Evolutionary conservation across 2,329 filamentous ascomycete species (phyloP).

Genomic region (Aspergillus spinulosporus): DNA sequence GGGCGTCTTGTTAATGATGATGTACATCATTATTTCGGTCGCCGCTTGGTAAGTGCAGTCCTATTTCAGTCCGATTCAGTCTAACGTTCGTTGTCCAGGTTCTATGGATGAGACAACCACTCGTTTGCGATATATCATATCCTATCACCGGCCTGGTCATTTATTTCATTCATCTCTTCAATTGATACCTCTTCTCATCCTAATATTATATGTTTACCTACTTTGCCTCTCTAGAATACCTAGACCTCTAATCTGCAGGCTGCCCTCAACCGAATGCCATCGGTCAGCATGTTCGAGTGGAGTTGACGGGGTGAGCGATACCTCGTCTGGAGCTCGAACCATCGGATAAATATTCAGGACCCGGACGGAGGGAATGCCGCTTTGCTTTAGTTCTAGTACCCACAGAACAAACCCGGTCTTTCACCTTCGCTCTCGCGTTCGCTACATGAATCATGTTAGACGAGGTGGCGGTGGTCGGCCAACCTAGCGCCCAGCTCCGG

Average conservation of each 20-base stretch:
- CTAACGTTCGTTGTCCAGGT: neutral
- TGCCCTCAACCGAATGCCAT: neutral
- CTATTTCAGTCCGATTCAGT: neutral
- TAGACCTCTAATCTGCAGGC: neutral
- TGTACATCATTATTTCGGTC: conserved; percentile 63
- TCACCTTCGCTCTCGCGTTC: neutral
- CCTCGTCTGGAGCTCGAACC: neutral
- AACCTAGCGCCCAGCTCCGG: neutral
- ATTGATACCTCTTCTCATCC: neutral
- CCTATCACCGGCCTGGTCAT: neutral
- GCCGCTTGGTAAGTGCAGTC: conserved; percentile 53
- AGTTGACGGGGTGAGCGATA: neutral
- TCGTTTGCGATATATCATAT: neutral
- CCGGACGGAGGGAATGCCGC: conserved; percentile 15
- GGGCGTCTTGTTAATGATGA: conserved; percentile 59
- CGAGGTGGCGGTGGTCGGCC: neutral
- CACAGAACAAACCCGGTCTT: neutral
- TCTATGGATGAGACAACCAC: neutral
- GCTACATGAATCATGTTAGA: neutral
- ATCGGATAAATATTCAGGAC: conserved; percentile 23
- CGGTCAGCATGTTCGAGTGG: neutral
- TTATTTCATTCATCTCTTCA: neutral
- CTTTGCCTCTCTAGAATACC: neutral
- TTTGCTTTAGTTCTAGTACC: neutral
- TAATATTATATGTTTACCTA: neutral